Conservation (phyloP, 345 rosid genomes). For the Eucalyptus coolabah region DNA sequence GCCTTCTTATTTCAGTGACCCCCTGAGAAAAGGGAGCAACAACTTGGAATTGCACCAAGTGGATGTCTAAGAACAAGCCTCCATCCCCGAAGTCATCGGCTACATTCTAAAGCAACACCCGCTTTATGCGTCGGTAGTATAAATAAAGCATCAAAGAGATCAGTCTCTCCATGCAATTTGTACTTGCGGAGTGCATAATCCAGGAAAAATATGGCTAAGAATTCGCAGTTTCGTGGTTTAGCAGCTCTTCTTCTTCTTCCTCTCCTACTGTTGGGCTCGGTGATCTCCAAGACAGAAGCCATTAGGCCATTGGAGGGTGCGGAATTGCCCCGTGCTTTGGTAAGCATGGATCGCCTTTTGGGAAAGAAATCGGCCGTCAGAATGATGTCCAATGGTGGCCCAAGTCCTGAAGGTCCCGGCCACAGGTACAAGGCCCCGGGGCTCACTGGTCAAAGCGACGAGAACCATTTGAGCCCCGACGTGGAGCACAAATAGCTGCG, state of each 20-base stretch:
- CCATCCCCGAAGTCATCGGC: too few relatives aligned
- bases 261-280: background rate
- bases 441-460: background rate
- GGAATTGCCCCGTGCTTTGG: background rate
- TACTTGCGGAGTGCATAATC: background rate
- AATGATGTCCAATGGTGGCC: background rate
- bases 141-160: background rate
- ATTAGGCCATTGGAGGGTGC: background rate
- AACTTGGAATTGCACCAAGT: background rate
- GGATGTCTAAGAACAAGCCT: too few relatives aligned
- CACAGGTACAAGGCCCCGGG: background rate
- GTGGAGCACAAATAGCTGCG: background rate
- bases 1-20: background rate
- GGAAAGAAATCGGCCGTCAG: background rate
- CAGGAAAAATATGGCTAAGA: background rate
- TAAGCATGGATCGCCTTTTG: background rate
- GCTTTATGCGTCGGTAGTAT: background rate
- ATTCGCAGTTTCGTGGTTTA: background rate
- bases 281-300: background rate
- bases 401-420: background rate
- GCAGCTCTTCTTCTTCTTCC: background rate
- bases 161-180: background rate
- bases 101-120: background rate
- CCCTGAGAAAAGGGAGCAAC: background rate
- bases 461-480: background rate